A percentile compares a stretch with the other conserved stretches of the same genome.
Conservation (phyloP, 2,329 filamentous ascomycete species). For the Xylariaceae sp. region DNA sequence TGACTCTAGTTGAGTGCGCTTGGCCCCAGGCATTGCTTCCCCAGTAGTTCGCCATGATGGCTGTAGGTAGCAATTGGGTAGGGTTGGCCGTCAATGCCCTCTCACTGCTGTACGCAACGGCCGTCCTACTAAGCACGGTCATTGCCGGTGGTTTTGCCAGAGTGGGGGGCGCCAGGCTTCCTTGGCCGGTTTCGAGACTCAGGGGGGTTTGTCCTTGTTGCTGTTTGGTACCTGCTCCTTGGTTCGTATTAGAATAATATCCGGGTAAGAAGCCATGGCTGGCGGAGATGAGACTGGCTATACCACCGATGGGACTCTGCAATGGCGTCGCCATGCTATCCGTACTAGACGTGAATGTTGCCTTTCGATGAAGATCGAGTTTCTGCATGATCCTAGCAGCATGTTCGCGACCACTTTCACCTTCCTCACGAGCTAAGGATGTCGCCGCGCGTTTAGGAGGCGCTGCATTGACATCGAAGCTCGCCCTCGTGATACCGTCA, state of each 20-base stretch:
- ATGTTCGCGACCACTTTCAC: conserved; percentile 72
- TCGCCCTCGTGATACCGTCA: conserved; percentile 57
- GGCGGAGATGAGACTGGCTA: conserved; percentile 79
- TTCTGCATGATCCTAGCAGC: conserved; percentile 88
- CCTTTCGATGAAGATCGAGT: conserved; percentile 80
- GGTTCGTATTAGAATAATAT: conserved; percentile 33
- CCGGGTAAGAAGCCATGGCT: conserved; percentile 74
- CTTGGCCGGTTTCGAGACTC: conserved; percentile 45
- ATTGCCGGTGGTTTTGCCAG: conserved; percentile 76
- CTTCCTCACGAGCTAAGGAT: conserved; percentile 57
- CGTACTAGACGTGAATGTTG: conserved; percentile 49
- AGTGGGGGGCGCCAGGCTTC: conserved; percentile 73
- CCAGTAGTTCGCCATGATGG: conserved; percentile 90
- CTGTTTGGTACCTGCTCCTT: conserved; percentile 30
- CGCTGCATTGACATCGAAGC: conserved; percentile 59
- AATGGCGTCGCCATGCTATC: conserved; percentile 38
- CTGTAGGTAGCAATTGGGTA: conserved; percentile 70
- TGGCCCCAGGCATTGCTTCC: conserved; percentile 72
- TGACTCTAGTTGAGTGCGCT: conserved; percentile 26
- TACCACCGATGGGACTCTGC: conserved; percentile 53
- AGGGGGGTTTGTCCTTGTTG: conserved; percentile 34
- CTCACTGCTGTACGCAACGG: conserved; percentile 75
- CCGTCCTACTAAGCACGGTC: conserved; percentile 81
- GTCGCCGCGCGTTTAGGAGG: conserved; percentile 53
- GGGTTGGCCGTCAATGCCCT: conserved; percentile 61